A percentile compares a stretch with the other conserved stretches of the same genome.
These are phyloP conservation scores for Starmerella apis DNA, from an alignment of 805 yeast genomes.

Conservation along the genomic window DNA sequence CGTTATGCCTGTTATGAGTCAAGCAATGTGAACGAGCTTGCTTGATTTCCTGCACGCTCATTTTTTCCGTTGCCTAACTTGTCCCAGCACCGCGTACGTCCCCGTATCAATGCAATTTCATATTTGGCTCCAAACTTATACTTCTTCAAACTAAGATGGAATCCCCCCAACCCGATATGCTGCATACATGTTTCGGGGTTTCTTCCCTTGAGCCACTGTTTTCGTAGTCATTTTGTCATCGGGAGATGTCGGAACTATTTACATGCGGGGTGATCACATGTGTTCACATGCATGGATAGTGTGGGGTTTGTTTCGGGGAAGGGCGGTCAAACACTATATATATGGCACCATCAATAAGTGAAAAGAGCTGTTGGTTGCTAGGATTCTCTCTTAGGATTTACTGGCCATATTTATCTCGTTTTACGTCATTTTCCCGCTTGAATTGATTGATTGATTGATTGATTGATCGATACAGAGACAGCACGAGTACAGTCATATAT, in stretches of 20 bases:
- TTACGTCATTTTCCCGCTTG: too few relatives aligned
- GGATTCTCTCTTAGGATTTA: not conserved
- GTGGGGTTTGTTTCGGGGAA: conserved; percentile 4
- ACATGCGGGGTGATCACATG: conserved; percentile 9
- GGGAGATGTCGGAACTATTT: conserved; percentile 1
- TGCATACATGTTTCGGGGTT: not conserved
- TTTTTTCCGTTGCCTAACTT: too few relatives aligned
- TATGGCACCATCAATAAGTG: not conserved
- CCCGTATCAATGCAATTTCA: too few relatives aligned
- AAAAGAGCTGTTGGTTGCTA: too few relatives aligned
- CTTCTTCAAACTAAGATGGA: too few relatives aligned
- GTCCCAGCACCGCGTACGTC: too few relatives aligned
- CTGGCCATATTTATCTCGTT: not conserved
- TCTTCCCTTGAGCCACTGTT: not conserved
- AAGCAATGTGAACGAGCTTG: not conserved
- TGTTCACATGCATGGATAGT: conserved; percentile 1
- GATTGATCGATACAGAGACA: not conserved
- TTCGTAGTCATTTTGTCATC: not conserved
- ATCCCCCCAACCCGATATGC: not conserved
- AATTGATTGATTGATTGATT: too few relatives aligned
- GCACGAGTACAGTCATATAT: not conserved
- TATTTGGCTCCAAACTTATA: too few relatives aligned
- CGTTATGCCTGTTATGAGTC: not conserved
- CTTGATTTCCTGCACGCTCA: too few relatives aligned
- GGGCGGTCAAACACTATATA: not conserved